Base-by-base conservation (phyloP, 2,329 filamentous ascomycete species). In the Xylariales sp. region DNA sequence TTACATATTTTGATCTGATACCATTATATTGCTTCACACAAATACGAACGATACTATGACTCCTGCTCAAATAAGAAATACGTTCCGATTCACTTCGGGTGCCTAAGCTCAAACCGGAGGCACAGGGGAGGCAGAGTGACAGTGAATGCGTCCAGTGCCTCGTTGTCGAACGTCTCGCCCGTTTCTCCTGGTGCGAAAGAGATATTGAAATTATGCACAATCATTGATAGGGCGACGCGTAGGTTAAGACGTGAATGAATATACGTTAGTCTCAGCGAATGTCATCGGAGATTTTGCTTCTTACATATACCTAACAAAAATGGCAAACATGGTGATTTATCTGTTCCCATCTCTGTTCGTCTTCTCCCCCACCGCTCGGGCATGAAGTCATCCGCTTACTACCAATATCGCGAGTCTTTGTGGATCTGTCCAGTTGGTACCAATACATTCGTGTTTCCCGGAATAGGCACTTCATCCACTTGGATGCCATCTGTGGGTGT, bases 401-500 rank as follows among this genome's bases (percentile, higher is more conserved):
- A 35, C 46, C 47, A 55, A 40, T 50, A 51, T 3, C 50, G 48
- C 20, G 36, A 33, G 22, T 52, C 44, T 5, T 50, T 47, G 29
- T 63, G 59, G 7, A 64, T 51, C 3, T 45, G 27, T 48, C 56
- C 10, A 24, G 31, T 40, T 3, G 54, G 54, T 6, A 54, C 48
- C 15, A 49, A 47, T 5, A 57, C 53, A 31, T 53, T 55, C 3
- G 46, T 48, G 33, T 59, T 39, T 3, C 61, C 61, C 0, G 62
- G 61, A n/a, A 65, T 60, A 35, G 46, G 50, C 4, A 52, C 45
- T 32, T 59, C 59, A 31, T 62, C 60, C 10, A 64, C 44, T 11
- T 46, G 48, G 1, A 64, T 31, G 4, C 62, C 62, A 24, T 58
- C 38, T 1, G 53, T 42, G 6, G 68, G 68, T 1, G 67, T 69